Evolutionary conservation across 2,329 filamentous ascomycete species (phyloP).

Genomic region (Sporothrix sp.): DNA sequence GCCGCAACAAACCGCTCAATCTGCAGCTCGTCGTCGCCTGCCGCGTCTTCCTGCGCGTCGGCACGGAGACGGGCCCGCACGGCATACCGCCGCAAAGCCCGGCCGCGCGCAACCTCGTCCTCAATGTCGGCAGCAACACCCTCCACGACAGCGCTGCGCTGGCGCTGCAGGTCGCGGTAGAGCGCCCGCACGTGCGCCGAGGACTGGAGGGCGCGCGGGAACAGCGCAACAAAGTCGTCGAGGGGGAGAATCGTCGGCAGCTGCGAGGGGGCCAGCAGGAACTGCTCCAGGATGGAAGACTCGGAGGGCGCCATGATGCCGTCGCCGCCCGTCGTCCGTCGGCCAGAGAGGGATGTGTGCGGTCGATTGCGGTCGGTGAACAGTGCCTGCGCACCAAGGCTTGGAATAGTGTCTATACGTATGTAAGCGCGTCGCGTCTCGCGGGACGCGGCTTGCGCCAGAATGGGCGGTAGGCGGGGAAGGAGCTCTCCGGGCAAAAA

Average conservation of each 20-base stretch:
- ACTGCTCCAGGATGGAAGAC: conserved; percentile 63
- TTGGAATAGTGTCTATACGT: no score
- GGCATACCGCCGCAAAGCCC: conserved; percentile 47
- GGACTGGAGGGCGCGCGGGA: conserved; percentile 56
- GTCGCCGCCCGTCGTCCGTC: no score
- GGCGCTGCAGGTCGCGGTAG: conserved; percentile 69
- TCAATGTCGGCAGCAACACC: conserved; percentile 55
- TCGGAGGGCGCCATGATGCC: conserved; percentile 58
- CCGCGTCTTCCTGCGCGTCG: conserved; percentile 41
- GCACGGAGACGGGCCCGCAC: conserved; percentile 42
- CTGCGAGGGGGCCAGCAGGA: conserved; percentile 66
- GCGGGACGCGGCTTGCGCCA: conserved; percentile 7
- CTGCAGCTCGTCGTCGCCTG: conserved; percentile 55
- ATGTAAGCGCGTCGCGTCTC: conserved; percentile 11
- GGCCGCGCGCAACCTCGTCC: conserved; percentile 51
- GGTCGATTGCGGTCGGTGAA: not conserved
- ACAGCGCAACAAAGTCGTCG: conserved; percentile 65
- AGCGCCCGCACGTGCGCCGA: conserved; percentile 59
- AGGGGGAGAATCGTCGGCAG: conserved; percentile 65
- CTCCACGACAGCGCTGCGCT: conserved; percentile 61
- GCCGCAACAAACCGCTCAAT: conserved; percentile 46
- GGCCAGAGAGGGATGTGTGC: not conserved
- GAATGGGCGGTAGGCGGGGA: not conserved
- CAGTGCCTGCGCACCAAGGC: not conserved
- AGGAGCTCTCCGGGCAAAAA: conserved; percentile 4